These are phyloP conservation scores for Verticillium nubilum DNA, from an alignment of 2,329 filamentous ascomycete genomes.

Conservation along the genomic window DNA sequence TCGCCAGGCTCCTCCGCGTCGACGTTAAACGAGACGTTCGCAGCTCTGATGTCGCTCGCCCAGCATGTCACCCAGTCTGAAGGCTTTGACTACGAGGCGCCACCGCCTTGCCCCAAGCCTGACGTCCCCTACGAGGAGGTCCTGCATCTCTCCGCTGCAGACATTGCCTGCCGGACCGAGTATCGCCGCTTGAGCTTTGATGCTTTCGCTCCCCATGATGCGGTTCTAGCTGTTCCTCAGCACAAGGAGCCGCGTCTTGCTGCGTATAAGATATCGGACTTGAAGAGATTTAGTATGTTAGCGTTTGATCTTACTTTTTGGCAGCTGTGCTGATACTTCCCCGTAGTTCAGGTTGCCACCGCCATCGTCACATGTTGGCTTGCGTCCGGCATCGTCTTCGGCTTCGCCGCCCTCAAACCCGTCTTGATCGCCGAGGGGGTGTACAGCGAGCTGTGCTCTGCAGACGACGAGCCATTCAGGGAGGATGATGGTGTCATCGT, in stretches of 20 bases:
- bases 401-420: conserved; percentile 82
- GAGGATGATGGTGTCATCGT: conserved; percentile 18
- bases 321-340: conserved; percentile 1
- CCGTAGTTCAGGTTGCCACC: conserved; percentile 59
- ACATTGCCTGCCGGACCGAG: conserved; percentile 1
- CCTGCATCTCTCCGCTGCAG: conserved; percentile 19
- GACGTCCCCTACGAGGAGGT: conserved; percentile 12
- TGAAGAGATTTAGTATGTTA: conserved; percentile 18
- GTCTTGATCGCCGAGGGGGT: conserved; percentile 69
- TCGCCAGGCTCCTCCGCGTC: background rate
- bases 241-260: conserved; percentile 18
- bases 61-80: conserved; percentile 35
- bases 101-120: conserved; percentile 15
- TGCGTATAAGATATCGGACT: conserved; percentile 23
- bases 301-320: too few species aligned
- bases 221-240: conserved; percentile 6
- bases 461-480: background rate
- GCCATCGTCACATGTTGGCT: conserved; percentile 71
- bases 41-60: conserved; percentile 31
- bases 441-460: conserved; percentile 39
- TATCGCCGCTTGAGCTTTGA: conserved; percentile 20
- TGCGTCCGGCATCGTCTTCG: conserved; percentile 72
- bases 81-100: conserved; percentile 32
- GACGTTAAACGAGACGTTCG: background rate
- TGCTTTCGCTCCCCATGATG: conserved; percentile 14